Conservation (phyloP, 805 yeast species). For the Clavispora asparagi region DNA sequence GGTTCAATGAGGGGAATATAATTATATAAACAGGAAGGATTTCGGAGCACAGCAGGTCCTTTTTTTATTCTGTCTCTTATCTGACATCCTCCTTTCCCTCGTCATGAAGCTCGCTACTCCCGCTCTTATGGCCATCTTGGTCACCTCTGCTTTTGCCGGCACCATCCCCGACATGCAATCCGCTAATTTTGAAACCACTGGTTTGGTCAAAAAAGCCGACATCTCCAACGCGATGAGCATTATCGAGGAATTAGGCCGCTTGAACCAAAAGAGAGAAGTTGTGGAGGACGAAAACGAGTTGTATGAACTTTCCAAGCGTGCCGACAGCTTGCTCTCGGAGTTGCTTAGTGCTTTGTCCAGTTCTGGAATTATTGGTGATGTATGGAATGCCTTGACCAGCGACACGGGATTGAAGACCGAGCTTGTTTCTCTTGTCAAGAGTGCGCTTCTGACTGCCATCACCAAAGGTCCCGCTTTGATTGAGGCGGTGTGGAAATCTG, state of each 20-base stretch:
- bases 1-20: neutral
- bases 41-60: too few relatives aligned
- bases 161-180: conserved; percentile 26
- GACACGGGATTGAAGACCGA: conserved; percentile 24
- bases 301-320: conserved; percentile 27
- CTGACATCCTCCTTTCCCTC: neutral
- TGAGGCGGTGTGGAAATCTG: conserved; percentile 37
- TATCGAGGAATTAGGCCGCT: conserved; percentile 27
- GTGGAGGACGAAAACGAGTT: conserved; percentile 24
- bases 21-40: neutral
- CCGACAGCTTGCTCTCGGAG: conserved; percentile 29
- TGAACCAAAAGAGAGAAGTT: conserved; percentile 33
- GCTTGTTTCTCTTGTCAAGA: conserved; percentile 23
- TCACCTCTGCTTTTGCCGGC: conserved; percentile 29
- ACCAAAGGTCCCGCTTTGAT: conserved; percentile 38
- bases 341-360: conserved; percentile 31
- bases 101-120: conserved; percentile 38
- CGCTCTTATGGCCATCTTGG: conserved; percentile 36
- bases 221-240: conserved; percentile 27
- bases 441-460: conserved; percentile 28
- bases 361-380: conserved; percentile 36
- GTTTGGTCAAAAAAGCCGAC: conserved; percentile 32
- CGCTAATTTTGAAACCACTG: conserved; percentile 14
- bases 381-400: conserved; percentile 31
- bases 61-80: too few relatives aligned